phyloP scores from a whole-genome alignment of 2,329 filamentous ascomycete genomes.

The Hypoxylon sp. region DNA sequence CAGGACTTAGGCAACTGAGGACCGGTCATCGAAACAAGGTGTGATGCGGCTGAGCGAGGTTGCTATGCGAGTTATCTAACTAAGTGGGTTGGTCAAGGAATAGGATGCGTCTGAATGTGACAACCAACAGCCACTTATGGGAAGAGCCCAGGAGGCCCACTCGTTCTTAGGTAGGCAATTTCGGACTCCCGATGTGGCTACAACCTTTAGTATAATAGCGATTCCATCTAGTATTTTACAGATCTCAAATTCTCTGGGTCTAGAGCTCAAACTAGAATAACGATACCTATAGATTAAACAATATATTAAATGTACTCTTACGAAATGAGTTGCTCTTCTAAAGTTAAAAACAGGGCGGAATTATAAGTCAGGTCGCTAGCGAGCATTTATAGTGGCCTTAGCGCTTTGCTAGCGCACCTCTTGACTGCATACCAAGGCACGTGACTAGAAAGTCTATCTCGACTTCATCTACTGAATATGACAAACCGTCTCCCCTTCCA shows the following conservation, averaged over 20 bases:
- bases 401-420: conserved; percentile 5
- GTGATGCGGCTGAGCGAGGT: conserved; percentile 15
- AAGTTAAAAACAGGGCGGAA: background rate
- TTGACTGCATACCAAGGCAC: conserved; percentile 16
- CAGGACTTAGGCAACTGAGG: background rate
- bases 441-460: conserved; percentile 27
- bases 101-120: conserved; percentile 9
- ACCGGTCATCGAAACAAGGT: conserved; percentile 2
- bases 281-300: background rate
- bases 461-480: conserved; percentile 21
- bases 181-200: background rate
- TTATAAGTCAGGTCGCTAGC: background rate
- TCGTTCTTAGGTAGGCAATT: conserved; percentile 4
- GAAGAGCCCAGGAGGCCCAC: conserved; percentile 2
- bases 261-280: background rate
- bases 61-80: background rate
- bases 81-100: conserved; percentile 8
- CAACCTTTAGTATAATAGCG: background rate
- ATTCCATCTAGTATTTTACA: background rate
- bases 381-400: background rate
- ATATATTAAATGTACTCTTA: background rate
- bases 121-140: conserved; percentile 6
- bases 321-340: background rate
- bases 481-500: background rate
- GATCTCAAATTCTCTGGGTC: background rate